Evolutionary conservation across 2,329 filamentous ascomycete species (phyloP).

Genomic region (Verticillium klebahnii): DNA sequence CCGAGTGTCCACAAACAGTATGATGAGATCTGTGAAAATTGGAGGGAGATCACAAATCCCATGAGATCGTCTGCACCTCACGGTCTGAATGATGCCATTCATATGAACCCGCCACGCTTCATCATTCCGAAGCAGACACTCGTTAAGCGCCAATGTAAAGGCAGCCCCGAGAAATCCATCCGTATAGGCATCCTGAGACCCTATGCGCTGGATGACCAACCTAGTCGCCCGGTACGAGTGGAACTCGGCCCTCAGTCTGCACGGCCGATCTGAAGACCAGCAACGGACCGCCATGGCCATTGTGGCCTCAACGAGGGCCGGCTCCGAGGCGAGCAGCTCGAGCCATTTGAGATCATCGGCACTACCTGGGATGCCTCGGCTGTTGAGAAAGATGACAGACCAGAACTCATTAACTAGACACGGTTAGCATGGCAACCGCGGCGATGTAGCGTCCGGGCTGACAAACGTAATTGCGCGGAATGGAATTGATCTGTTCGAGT

Average conservation of each 20-base stretch:
- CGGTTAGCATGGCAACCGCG: not conserved
- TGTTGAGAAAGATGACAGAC: not conserved
- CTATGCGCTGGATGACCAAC: not conserved
- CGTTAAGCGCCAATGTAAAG: conserved; percentile 5
- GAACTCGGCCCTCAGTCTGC: not conserved
- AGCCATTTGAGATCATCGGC: conserved; percentile 11
- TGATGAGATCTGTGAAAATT: no score
- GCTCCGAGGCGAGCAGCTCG: conserved; percentile 14
- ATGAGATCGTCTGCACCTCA: not conserved
- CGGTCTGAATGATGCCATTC: not conserved
- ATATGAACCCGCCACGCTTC: conserved; percentile 5
- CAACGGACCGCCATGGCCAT: conserved; percentile 12
- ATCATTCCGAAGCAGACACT: conserved; percentile 4
- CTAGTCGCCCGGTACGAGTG: not conserved
- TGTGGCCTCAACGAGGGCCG: conserved; percentile 19
- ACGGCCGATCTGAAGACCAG: not conserved
- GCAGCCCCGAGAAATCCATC: conserved; percentile 2
- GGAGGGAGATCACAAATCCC: no score
- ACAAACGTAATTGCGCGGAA: not conserved
- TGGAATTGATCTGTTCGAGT: not conserved
- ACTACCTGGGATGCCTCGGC: not conserved
- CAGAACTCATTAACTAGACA: not conserved
- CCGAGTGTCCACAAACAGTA: no score
- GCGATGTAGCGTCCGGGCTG: no score
- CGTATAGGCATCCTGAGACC: not conserved